Base-by-base conservation (phyloP, 176 grass and related monocot genomes). In the Miscanthus lutarioriparius region DNA sequence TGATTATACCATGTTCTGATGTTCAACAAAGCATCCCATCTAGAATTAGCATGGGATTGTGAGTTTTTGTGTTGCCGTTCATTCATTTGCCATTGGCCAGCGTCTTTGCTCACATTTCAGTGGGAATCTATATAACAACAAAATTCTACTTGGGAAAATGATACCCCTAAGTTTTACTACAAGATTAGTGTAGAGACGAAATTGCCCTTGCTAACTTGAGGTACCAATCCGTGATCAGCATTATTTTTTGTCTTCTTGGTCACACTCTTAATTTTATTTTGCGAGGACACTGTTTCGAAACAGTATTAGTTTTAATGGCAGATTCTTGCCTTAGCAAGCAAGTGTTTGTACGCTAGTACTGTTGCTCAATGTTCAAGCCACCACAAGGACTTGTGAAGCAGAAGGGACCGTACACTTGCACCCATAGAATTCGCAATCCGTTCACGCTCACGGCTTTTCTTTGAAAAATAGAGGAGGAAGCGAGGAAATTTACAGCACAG, bases 281-380 rank as follows among this genome's bases (percentile, higher is more conserved):
- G 67, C 10, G 6, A 72, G 38, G 69, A 9, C 40, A 74, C 71
- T 10, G 41, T 44, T 30, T 45, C 6, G 43, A 28, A 72, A 26
- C 9, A 69, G 17, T 43, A 83, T 63, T 28, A 23, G 27, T 66
- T 82, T 35, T 78, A 81, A 22, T 23, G 40, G 32, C 32, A 65
- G 41, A 66, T 89, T 64, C 51, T 76, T 81, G 83, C 35, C 51
- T 64, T 72, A 56, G 53, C 64, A 89, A 82, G 65, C 53, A 77
- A 86, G 40, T 72, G 72, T 44, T 7, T 90, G 65, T 43, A 79
- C 72, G 26, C 4, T 14, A 30, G 39, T 12, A 25, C 2, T 27
- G 26, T 78, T 77, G 73, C 79, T 72, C 80, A 4, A 59, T 20
- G 74, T 66, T 13, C 7, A 82, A 90, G 73, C 63, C 48, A 43